These are phyloP conservation scores for Mangifera indica DNA, from an alignment of 345 rosid species.

Conservation along the genomic window DNA sequence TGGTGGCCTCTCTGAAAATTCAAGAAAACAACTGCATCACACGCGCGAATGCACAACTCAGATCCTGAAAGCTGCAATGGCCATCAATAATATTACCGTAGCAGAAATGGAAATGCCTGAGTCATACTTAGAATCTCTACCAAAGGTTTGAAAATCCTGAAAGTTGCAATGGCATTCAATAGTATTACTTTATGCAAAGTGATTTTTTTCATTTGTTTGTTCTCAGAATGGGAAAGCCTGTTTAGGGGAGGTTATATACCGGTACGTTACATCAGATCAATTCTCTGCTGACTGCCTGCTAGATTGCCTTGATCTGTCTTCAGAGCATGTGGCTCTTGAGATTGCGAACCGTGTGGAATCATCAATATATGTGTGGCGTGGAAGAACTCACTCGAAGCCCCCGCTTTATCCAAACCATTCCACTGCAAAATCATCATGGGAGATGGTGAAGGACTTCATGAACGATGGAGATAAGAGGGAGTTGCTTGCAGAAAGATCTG, in stretches of 20 bases:
- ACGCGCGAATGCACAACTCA: conserved; percentile 75
- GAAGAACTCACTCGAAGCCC: conserved; percentile 60
- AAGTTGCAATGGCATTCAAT: too few relatives aligned
- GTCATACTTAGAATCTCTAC: conserved; percentile 82
- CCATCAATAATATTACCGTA: conserved; percentile 66
- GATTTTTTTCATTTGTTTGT: conserved; percentile 6
- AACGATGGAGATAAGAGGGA: conserved; percentile 82
- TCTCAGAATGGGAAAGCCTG: conserved; percentile 86
- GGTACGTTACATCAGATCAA: conserved; percentile 75
- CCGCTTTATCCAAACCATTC: conserved; percentile 44
- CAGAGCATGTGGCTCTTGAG: conserved; percentile 80
- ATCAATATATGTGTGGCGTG: conserved; percentile 78
- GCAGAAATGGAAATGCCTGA: conserved; percentile 94
- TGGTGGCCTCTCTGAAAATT: conserved; percentile 66
- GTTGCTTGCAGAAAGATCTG: conserved; percentile 81
- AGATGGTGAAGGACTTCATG: conserved; percentile 85
- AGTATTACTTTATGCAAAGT: not conserved
- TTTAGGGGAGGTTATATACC: conserved; percentile 79
- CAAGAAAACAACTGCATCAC: conserved; percentile 74
- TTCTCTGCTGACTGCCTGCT: conserved; percentile 84
- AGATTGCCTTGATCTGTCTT: conserved; percentile 81
- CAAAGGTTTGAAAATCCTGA: conserved; percentile 58
- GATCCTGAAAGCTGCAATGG: conserved; percentile 95
- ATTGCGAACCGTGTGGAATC: conserved; percentile 93
- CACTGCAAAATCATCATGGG: conserved; percentile 79